Evolutionary conservation across 1,139 yeast species (phyloP).

Genomic region (Suhomyces ambrosiae): DNA sequence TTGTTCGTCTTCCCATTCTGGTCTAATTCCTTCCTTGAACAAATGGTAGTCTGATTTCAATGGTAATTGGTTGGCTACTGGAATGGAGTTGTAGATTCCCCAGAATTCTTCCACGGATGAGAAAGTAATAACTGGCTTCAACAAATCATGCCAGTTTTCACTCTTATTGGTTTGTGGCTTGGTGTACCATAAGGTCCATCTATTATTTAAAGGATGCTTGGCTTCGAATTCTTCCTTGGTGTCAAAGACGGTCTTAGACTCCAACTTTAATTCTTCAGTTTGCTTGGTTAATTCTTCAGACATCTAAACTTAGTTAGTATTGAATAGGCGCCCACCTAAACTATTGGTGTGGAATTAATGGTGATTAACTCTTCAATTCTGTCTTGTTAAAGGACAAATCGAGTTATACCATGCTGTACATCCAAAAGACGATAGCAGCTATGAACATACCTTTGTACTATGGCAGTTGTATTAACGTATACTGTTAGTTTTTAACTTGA

Average conservation of each 20-base stretch:
- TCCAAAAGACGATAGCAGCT: too few species aligned
- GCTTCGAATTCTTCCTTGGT: slow-evolving; percentile 71
- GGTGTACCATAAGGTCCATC: slow-evolving; percentile 98
- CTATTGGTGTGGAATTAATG: background rate
- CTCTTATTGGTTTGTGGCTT: slow-evolving; percentile 79
- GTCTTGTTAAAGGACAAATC: too few species aligned
- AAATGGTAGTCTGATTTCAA: slow-evolving; percentile 92
- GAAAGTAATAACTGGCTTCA: slow-evolving; percentile 91
- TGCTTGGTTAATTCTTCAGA: slow-evolving; percentile 58
- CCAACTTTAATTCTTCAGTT: slow-evolving; percentile 56
- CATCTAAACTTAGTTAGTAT: slow-evolving; percentile 28
- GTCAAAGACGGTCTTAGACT: slow-evolving; percentile 62
- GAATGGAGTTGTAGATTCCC: slow-evolving; percentile 96
- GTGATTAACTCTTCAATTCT: background rate
- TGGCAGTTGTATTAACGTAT: slow-evolving; percentile 7
- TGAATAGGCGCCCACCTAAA: background rate
- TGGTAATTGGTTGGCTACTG: slow-evolving; percentile 90
- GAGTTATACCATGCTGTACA: too few species aligned
- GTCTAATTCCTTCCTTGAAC: slow-evolving; percentile 92
- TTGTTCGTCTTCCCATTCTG: slow-evolving; percentile 96
- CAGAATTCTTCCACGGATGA: slow-evolving; percentile 96
- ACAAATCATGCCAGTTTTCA: slow-evolving; percentile 91
- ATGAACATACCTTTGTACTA: slow-evolving; percentile 10
- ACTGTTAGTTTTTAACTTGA: slow-evolving; percentile 11
- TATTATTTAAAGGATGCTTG: slow-evolving; percentile 88